phyloP scores from a whole-genome alignment of 257 asterid genomes.

The Gentiana macrophylla region DNA sequence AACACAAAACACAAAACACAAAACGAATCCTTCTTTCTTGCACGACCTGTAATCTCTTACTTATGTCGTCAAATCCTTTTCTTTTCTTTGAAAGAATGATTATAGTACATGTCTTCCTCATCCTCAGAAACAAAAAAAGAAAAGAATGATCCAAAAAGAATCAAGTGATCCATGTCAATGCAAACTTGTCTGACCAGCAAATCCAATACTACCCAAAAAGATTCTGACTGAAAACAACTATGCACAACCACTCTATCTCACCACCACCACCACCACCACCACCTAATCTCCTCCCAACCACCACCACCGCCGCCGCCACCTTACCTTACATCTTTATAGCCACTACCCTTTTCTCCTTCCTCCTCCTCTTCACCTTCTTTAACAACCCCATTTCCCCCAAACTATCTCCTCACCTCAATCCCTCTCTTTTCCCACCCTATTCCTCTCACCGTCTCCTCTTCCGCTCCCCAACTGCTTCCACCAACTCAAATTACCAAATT shows the following conservation, averaged over 20 bases:
- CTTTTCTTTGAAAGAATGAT: too few relatives aligned
- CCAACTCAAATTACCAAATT: conserved; percentile 3
- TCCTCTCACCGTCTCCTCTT: conserved; percentile 33
- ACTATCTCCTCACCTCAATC: conserved; percentile 18
- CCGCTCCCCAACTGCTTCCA: conserved; percentile 16
- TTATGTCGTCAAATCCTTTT: too few relatives aligned
- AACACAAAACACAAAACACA: too few relatives aligned
- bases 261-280: conserved; percentile 21
- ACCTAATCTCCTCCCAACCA: conserved; percentile 6
- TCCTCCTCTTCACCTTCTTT: conserved; percentile 47
- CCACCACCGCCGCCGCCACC: conserved; percentile 15
- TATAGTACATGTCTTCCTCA: too few relatives aligned
- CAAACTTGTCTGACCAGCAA: not conserved
- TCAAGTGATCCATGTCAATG: too few relatives aligned
- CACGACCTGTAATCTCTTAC: too few relatives aligned
- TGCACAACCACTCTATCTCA: conserved; percentile 16
- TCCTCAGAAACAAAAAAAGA: too few relatives aligned
- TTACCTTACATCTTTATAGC: conserved; percentile 31
- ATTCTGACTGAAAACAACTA: not conserved
- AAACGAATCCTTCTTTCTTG: too few relatives aligned
- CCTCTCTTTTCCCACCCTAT: conserved; percentile 55
- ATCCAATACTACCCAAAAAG: not conserved
- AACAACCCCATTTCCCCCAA: conserved; percentile 27
- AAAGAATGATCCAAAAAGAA: too few relatives aligned
- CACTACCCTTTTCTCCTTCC: conserved; percentile 49